A percentile compares a stretch with the other conserved stretches of the same genome.
Evolutionary conservation across 1,139 yeast species (phyloP).

Genomic region (Protomyces macrosporus): DNA sequence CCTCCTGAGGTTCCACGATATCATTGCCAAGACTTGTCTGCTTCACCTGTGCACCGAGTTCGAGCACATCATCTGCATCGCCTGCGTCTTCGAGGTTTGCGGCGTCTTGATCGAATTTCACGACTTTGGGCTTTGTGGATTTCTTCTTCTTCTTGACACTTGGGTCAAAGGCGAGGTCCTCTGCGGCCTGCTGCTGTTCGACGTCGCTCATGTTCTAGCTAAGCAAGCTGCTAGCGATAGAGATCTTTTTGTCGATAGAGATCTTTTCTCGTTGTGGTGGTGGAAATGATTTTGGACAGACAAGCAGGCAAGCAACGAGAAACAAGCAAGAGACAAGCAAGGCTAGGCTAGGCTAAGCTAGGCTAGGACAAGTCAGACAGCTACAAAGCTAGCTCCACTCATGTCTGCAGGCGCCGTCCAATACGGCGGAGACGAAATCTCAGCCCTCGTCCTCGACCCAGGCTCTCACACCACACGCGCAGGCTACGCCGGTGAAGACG

Average conservation of each 20-base stretch:
- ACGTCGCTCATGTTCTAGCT: constrained; percentile 11
- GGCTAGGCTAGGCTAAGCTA: too few relatives aligned
- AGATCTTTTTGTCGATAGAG: too few relatives aligned
- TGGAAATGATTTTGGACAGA: too few relatives aligned
- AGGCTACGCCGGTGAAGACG: constrained; percentile 93
- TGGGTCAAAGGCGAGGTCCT: constrained; percentile 53
- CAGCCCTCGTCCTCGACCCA: constrained; percentile 86
- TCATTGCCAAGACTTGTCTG: constrained; percentile 38
- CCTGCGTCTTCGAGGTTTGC: constrained; percentile 41
- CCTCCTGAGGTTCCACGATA: constrained; percentile 40
- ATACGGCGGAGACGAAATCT: constrained; percentile 28
- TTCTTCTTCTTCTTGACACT: constrained; percentile 83
- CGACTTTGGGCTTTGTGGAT: constrained; percentile 42
- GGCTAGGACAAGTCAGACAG: too few relatives aligned
- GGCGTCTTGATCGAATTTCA: constrained; percentile 41
- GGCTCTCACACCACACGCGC: constrained; percentile 78
- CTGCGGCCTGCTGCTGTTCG: constrained; percentile 14
- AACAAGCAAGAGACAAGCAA: too few relatives aligned
- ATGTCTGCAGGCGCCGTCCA: constrained; percentile 9
- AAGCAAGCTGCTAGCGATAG: background rate
- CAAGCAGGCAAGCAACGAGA: too few relatives aligned
- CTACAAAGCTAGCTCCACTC: too few relatives aligned
- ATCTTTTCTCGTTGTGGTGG: too few relatives aligned
- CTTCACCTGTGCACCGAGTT: constrained; percentile 31
- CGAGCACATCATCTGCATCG: constrained; percentile 32